Base-by-base conservation (phyloP, 1,139 yeast genomes). In the Protomyces lactucae-debilis region DNA sequence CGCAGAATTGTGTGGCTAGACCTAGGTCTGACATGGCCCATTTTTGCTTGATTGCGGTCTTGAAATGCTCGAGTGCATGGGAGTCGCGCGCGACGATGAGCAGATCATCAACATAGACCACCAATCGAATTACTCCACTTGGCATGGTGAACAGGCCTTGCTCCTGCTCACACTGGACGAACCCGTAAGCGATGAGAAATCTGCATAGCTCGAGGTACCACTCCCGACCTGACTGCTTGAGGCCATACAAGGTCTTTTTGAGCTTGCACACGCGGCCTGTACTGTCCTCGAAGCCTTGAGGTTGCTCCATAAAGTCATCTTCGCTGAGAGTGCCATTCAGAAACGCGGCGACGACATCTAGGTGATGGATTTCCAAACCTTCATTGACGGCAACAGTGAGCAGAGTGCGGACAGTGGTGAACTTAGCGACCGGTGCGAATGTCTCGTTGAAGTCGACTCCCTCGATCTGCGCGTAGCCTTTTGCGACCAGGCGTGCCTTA, bases 401-500 rank as follows among this genome's bases (percentile, higher is more conserved):
- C 39, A 36, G 39, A 9, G 39, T 36, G 14, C 39, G 39, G 9
- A 36, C 39, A 36, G 39, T 36, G 39, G 12, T 36, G 21, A 21
- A n/a, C 18, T 36, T n/a, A 14, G 51, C 14, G 6, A 18, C 43
- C 23, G 54, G 43, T 8, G 52, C 54, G 39, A 36, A 36, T 12
- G 39, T 36, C 14, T 36, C 39, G 9, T 10, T 9, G 14, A 36
- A 36, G 39, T 36, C 39, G 9, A 25, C 2, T n/a, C 66, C 64
- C 18, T 52, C 10, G 16, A 14, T 21, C 56, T 66, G 68, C 10
- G 51, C 14, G 46, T 52, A 66, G 35, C 67, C 68, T 55, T 55
- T 60, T 3, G 65, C 68, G 9, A 66, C 68, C 8, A 67, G 57
- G 36, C 67, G 56, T n/a, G 67, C 64, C 51, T 67, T 66, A 36